Base-by-base conservation (phyloP, 805 yeast species). In the Candida argentea region DNA sequence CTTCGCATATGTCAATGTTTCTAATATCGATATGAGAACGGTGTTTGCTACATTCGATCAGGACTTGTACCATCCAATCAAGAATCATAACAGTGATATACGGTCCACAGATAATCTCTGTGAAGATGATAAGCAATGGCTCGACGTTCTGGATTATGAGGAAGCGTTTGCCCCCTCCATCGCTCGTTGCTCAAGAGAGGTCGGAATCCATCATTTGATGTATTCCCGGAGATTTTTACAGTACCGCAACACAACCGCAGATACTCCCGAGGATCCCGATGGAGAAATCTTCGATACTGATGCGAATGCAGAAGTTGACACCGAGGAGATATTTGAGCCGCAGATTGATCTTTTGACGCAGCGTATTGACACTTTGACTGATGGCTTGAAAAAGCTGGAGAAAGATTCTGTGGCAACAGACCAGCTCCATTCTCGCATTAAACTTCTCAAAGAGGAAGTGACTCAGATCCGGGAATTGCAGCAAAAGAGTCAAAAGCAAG, bases 201-300 rank as follows among this genome's bases (percentile, higher is more conserved):
- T 84, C 26, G 57, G 52, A 9, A 67, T 78, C 2, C 44, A 57
- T 24, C 89, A 94, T 3, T 52, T 86, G 36, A 42, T 83, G 40
- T 73, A 57, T 48, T 63, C 93, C 1, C 82, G 89, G 4, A 57
- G 72, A 24, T 77, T 86, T 45, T 61, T 77, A 3, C 87, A 83
- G 47, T 56, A 69, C 35, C 64, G 89, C 27, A 74, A 78, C 36
- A 74, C 84, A 2, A 36, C 34, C 6, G 26, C 26, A 3, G 23
- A 28, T 9, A 25, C 25, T 2, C 25, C 30, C n/a, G 27, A 28
- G 4, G 42, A 39, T 8, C 31, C 13, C 6, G 30, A 24, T 27
- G 39, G 24, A 6, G 32, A 31, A 6, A 40, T 43, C 6, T 21
- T 32, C 6, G 48, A 50, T 26, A 53, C 52, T 1, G 34, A 35